A percentile compares a stretch with the other conserved stretches of the same genome.
phyloP scores from a whole-genome alignment of 108 stramenopile genomes.

The Aurantiochytrium sp. region DNA sequence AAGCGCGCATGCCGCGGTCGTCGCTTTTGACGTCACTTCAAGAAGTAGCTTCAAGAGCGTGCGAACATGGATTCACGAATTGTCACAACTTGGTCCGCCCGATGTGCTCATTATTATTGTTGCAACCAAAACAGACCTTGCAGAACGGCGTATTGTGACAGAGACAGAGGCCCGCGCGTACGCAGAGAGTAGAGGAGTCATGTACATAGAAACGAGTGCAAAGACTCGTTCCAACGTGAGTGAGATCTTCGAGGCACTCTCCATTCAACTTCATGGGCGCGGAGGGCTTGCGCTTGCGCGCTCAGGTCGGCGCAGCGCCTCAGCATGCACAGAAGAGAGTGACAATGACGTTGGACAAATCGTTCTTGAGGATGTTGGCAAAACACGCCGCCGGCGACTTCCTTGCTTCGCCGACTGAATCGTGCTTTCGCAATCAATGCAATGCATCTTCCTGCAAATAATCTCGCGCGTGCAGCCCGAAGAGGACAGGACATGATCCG shows the following conservation, averaged over 20 bases:
- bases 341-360: no score
- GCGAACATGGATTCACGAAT: constrained; percentile 36
- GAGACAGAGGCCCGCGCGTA: background rate
- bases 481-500: no score
- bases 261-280: background rate
- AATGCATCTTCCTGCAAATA: no score
- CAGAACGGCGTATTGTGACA: background rate
- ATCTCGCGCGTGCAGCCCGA: no score
- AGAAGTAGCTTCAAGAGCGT: constrained; percentile 16
- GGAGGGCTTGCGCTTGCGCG: background rate
- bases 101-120: constrained; percentile 24
- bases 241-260: constrained; percentile 13
- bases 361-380: no score
- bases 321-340: no score
- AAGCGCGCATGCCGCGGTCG: constrained; percentile 30
- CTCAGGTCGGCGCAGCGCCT: no score
- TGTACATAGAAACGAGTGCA: constrained; percentile 31
- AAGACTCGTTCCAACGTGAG: constrained; percentile 25
- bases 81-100: constrained; percentile 6
- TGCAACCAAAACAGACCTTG: constrained; percentile 27
- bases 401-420: no score
- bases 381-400: no score
- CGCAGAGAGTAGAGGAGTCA: background rate
- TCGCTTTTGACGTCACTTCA: constrained; percentile 32
- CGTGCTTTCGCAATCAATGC: no score